Base-by-base conservation (phyloP, 257 asterid genomes). In the Jaltomata sinuosa region DNA sequence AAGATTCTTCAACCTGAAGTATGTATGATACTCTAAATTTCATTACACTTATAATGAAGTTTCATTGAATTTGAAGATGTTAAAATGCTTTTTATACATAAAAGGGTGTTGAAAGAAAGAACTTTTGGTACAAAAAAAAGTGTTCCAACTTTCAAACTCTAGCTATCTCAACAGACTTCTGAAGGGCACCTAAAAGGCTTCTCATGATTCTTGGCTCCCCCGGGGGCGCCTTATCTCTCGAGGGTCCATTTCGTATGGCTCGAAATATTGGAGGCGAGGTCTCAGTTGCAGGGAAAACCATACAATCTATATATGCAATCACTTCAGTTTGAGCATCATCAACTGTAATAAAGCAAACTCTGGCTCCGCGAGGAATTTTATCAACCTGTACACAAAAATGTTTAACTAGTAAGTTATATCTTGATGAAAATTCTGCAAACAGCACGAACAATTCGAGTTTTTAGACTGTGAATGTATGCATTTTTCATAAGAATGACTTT, bases 171-270 rank as follows among this genome's bases (percentile, higher is more conserved):
- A 94, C 94, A 79, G 98, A 94, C 87, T 96, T 96, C 81, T 92
- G 91, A n/a, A 96, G 91, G 88, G 98, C 98, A 22, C 87, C 94
- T 47, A 91, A 80, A 2, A 96, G 93, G 89, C 99, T 92, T 92
- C 94, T 90, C 99, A 96, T 96, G 92, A 96, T 93, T 72, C 99
- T 89, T 81, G 93, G 93, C 84, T 96, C 99, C 59, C 98, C 98
- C 0, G 98, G 99, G 61, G 98, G 90, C 0, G 95, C 47, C 87
- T 90, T 82, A 82, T 87, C 95, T 89, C 87, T 96, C 86, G 12
- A 25, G 16, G 91, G 92, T 32, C 98, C 98, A 79, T 96, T 94
- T 87, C 99, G 89, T 79, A 89, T 85, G 57, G 98, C 98, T 82
- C 94, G 90, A 78, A 96, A 96, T 3, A 92, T 22, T 2, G 99